A percentile compares a stretch with the other conserved stretches of the same genome.
These are phyloP conservation scores for Gillenia trifoliata DNA, from an alignment of 306 rosid genomes.

Conservation along the genomic window DNA sequence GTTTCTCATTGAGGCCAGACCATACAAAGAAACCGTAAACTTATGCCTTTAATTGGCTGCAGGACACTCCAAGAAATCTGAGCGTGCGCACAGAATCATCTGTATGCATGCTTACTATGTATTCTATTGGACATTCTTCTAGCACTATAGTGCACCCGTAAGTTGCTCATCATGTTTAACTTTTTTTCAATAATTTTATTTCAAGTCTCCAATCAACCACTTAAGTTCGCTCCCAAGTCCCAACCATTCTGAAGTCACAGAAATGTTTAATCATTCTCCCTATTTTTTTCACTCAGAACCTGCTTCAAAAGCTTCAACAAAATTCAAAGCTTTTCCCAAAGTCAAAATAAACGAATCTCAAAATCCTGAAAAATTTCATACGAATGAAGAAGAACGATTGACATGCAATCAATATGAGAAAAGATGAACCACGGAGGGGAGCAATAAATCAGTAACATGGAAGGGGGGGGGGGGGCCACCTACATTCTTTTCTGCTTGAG, in stretches of 20 bases:
- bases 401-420: not conserved
- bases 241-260: not conserved
- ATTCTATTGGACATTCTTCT: not conserved
- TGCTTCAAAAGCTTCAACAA: not conserved
- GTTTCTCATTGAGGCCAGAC: not conserved
- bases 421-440: not conserved
- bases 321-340: not conserved
- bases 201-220: not conserved
- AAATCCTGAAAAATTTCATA: not conserved
- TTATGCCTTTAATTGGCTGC: not conserved
- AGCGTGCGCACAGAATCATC: not conserved
- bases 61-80: not conserved
- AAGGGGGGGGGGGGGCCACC: slow-evolving; percentile 23
- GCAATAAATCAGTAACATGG: not conserved
- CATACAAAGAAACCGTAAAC: not conserved
- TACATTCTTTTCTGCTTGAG: slow-evolving; percentile 94
- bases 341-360: not conserved
- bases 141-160: not conserved
- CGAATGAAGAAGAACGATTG: not conserved
- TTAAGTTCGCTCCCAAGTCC: not conserved
- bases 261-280: not conserved
- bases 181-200: not conserved
- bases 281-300: not conserved
- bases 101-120: not conserved
- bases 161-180: not conserved